Conservation (phyloP, 305 asterid genomes). For the Fraxinus ornus region DNA sequence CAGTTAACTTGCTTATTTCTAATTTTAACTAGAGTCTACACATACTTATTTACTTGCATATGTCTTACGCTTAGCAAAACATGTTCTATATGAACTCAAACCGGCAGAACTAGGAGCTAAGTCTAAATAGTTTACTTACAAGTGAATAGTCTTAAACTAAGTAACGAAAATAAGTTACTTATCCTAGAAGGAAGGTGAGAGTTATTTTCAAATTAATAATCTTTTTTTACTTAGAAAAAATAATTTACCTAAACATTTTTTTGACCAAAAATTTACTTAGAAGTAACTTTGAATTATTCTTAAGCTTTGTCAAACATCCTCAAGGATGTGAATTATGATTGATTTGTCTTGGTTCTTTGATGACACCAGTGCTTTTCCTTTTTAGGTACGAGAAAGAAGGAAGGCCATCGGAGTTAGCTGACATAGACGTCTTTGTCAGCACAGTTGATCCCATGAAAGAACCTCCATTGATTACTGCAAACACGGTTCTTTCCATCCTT, state of each 20-base stretch:
- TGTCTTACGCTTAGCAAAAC: background rate
- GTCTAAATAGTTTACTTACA: background rate
- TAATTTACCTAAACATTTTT: background rate
- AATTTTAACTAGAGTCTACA: background rate
- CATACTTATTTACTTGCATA: background rate
- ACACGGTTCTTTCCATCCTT: conserved; percentile 81
- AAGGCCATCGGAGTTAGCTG: conserved; percentile 64
- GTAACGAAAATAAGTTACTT: background rate
- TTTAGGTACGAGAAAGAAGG: conserved; percentile 83
- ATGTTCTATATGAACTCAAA: background rate
- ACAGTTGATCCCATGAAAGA: conserved; percentile 93
- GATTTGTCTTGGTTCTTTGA: background rate
- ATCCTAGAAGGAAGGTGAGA: background rate
- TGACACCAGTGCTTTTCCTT: background rate
- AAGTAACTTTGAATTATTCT: background rate
- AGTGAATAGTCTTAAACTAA: background rate
- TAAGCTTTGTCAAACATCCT: background rate
- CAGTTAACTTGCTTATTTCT: background rate
- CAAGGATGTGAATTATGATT: background rate
- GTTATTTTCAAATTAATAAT: background rate
- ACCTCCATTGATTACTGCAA: conserved; percentile 84
- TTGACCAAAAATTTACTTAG: background rate
- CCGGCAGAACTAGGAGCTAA: background rate
- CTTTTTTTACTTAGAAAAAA: background rate
- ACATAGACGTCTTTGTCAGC: conserved; percentile 68